Base-by-base conservation (phyloP, 495 filamentous ascomycete species). In the Penicillium bovifimosum region DNA sequence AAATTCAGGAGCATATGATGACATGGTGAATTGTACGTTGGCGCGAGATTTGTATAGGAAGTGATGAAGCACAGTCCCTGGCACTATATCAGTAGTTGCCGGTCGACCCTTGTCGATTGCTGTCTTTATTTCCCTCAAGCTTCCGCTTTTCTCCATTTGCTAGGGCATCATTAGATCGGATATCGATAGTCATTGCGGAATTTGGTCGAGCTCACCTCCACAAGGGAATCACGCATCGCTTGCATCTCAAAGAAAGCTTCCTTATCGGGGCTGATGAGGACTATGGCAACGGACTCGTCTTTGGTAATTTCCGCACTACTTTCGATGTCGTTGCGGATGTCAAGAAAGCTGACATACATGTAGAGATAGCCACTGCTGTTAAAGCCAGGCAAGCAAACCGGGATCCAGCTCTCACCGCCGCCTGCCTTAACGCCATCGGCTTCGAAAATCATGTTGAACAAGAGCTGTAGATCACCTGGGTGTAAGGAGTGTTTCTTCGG, bases 361-460 rank as follows among this genome's bases (percentile, higher is more conserved):
- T 97, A 96, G 2, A 99, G 79, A 65, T 93, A 97, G n/a, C 95
- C 95, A 41, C 84, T 86, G 62, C 87, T 95, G 73, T 99, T 99
- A 74, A 99, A 99, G 6, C 90, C 91, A 9, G 95, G 95, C 9
- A 99, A 80, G 59, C 95, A 97, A 7, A 99, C 78, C 2, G 95
- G 95, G 33, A 96, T 92, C 95, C 95, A 97, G 60, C 91, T 96
- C 66, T 99, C 95, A 13, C 91, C 91, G 26, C 90, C 93, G 5
- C 87, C 90, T 39, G 84, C 84, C 56, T 90, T 90, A 62, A 99
- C 84, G 32, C 87, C 86, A 38, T 87, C 85, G 3, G 92, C 89
- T 65, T 95, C 91, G 56, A 96, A 97, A n/a, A 99, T 82, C 95
- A 99, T 97, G 60, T 96, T 96, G 77, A 99, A 97, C 26, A 99